A percentile compares a stretch with the other conserved stretches of the same genome.
Evolutionary conservation across 2,329 filamentous ascomycete species (phyloP).

Genomic region (Emmonsiellopsis sp.): DNA sequence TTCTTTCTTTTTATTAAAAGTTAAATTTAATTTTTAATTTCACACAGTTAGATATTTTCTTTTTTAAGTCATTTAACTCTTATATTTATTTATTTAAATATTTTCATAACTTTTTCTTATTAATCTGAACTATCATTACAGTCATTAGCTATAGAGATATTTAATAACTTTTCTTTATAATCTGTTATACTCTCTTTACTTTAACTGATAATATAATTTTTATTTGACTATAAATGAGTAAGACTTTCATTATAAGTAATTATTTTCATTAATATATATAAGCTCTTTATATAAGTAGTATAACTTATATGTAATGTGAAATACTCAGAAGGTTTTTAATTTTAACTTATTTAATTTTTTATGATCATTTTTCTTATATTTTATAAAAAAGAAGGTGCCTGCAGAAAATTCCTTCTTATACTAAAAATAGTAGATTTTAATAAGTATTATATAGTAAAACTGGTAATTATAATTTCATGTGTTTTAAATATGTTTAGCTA

Average conservation of each 20-base stretch:
- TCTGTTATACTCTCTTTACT: background rate
- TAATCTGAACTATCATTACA: background rate
- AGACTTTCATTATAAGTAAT: constrained; percentile 1
- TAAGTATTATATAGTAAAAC: constrained; percentile 4
- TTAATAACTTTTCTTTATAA: background rate
- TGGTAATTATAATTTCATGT: constrained; percentile 2
- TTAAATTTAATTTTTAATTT: background rate
- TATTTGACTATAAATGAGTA: background rate
- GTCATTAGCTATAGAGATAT: background rate
- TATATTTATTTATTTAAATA: background rate
- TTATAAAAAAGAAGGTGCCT: background rate
- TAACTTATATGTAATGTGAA: constrained; percentile 3
- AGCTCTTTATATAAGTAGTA: constrained; percentile 1
- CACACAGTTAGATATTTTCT: background rate
- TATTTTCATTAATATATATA: constrained; percentile 4
- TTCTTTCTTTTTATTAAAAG: background rate
- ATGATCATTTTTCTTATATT: constrained; percentile 1
- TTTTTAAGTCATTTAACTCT: background rate
- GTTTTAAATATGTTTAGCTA: constrained; percentile 2
- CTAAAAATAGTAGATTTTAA: constrained; percentile 1
- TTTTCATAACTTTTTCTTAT: background rate
- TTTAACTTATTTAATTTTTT: constrained; percentile 1
- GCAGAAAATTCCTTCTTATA: constrained; percentile 1
- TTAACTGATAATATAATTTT: background rate
- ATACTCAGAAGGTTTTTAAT: constrained; percentile 1